Evolutionary conservation across 176 grass and related monocot genomes (phyloP), one percentile per base, ranked within the genome.

Genomic region (Hordeum marinum): DNA sequence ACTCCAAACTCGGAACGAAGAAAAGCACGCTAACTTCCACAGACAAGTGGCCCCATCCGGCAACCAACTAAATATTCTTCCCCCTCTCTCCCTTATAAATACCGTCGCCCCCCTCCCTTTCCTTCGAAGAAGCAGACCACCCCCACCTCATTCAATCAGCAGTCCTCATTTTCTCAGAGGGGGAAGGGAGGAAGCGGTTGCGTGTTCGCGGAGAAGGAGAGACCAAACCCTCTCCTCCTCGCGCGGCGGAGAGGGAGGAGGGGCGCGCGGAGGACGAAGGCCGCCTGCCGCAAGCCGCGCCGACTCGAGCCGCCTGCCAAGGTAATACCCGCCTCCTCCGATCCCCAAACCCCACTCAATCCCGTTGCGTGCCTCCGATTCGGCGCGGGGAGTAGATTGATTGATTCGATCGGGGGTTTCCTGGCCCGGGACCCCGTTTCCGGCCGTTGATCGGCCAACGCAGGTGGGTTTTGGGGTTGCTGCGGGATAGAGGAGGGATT

Each of bases 301-400:
- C 76, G 35, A 82, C 32, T 31, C 76, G 60, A 61, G 18, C 76
- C 14, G 26, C 45, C 83, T 45, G 20, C 29, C 7, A 66, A 90
- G 89, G 89, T 90, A 90, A 87, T 31, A 39, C 8, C 8, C 60
- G 27, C 15, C 35, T 43, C 68, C 60, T 24, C 85, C 75, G 75
- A 84, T 90, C 83, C 85, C 43, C 57, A 68, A 45, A 39, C 20
- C 76, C 68, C 68, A 26, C 59, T 32, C 40, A 58, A 75, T 75
- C 59, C 36, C 31, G 40, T 43, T 41, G 1, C 39, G 25, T 73
- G 80, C 54, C 9, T 72, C 58, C 64, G 88, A 82, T 89, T 80
- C 73, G 29, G 8, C 62, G 24, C 13, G 11, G 14, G 21, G 11
- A 67, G 76, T 37, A 46, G 52, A 57, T 57, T 57, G 52, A 21